A percentile compares a stretch with the other conserved stretches of the same genome.
phyloP scores from a whole-genome alignment of 129 eudicot genomes.

The Helianthus annuus region HanXRQr2.0-SUNRISE NC_035448.2:101282945-101283444 shows the following conservation, averaged over 20 bases:
- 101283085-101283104: conserved; percentile 38
- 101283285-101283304: conserved; percentile 58
- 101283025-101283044: not conserved
- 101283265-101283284: conserved; percentile 51
- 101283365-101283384: not conserved
- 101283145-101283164: conserved; percentile 39
- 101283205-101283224: conserved; percentile 57
- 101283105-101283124: conserved; percentile 29
- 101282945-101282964: conserved; percentile 37
- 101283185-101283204: conserved; percentile 58
- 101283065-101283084: conserved; percentile 36
- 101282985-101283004: conserved; percentile 41
- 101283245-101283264: conserved; percentile 63
- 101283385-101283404: conserved; percentile 5
- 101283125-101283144: conserved; percentile 31
- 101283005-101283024: conserved; percentile 4
- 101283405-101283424: conserved; percentile 72
- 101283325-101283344: conserved; percentile 55
- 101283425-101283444: conserved; percentile 80
- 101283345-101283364: not conserved
- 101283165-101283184: conserved; percentile 52
- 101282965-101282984: conserved; percentile 33
- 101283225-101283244: conserved; percentile 77
- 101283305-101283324: conserved; percentile 54
- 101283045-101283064: conserved; percentile 14